phyloP scores from a whole-genome alignment of 2,329 filamentous ascomycete species.

The Xylariaceae sp. region DNA sequence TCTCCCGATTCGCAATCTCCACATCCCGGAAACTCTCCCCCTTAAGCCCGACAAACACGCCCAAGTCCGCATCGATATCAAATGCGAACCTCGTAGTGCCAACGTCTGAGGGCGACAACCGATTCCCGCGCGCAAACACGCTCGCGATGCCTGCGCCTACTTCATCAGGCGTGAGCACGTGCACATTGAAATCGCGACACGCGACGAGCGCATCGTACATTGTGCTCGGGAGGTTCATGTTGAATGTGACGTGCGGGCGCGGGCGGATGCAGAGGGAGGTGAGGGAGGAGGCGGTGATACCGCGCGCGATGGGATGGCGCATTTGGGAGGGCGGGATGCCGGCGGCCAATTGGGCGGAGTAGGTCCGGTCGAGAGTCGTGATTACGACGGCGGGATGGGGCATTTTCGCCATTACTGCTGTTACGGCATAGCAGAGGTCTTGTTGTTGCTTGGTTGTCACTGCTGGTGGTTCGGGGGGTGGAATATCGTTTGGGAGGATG shows the following conservation, averaged over 20 bases:
- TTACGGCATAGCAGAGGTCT: conserved; percentile 41
- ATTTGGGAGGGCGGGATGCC: conserved; percentile 6
- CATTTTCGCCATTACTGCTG: conserved; percentile 49
- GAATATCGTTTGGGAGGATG: background rate
- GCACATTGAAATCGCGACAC: conserved; percentile 48
- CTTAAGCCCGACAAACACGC: conserved; percentile 14
- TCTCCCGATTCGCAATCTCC: conserved; percentile 14
- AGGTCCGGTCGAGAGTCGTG: conserved; percentile 38
- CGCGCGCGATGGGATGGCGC: conserved; percentile 35
- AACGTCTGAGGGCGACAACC: background rate
- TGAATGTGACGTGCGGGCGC: conserved; percentile 50
- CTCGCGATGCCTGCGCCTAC: conserved; percentile 47
- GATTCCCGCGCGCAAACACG: conserved; percentile 48
- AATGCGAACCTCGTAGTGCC: background rate
- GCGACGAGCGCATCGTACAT: conserved; percentile 47
- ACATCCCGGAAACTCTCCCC: conserved; percentile 3
- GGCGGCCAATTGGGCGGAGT: conserved; percentile 21
- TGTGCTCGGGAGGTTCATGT: conserved; percentile 51
- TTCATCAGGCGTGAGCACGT: conserved; percentile 45
- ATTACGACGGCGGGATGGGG: conserved; percentile 53
- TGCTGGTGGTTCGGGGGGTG: background rate
- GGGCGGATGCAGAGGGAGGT: conserved; percentile 51
- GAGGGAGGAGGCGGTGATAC: conserved; percentile 57
- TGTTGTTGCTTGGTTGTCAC: background rate
- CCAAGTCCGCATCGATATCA: conserved; percentile 15